Evolutionary conservation across 2,329 filamentous ascomycete species (phyloP).

Genomic region (Curvularia hawaiiensis): DNA sequence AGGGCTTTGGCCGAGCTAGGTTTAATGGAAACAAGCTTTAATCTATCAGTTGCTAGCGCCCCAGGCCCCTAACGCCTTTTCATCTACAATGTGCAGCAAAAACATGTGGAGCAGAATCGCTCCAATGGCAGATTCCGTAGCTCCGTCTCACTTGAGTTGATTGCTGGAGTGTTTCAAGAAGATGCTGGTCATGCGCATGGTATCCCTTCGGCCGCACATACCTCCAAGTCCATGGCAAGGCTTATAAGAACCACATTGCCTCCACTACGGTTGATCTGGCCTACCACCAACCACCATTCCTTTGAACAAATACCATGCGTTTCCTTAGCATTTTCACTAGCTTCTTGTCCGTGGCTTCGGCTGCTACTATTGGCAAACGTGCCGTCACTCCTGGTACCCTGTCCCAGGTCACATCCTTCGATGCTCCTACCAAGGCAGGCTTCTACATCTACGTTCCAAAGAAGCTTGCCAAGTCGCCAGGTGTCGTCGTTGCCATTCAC

Average conservation of each 20-base stretch:
- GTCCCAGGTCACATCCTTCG: slow-evolving; percentile 50
- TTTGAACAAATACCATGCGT: slow-evolving; percentile 26
- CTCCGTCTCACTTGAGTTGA: slow-evolving; percentile 8
- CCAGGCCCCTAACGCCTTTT: background rate
- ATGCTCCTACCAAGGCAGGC: slow-evolving; percentile 51
- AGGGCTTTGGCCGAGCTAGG: slow-evolving; percentile 10
- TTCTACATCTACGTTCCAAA: slow-evolving; percentile 61
- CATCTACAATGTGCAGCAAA: slow-evolving; percentile 8
- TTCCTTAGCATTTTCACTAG: slow-evolving; percentile 27
- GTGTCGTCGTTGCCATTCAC: slow-evolving; percentile 61
- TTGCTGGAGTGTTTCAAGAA: slow-evolving; percentile 10
- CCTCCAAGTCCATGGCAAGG: slow-evolving; percentile 1
- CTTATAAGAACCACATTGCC: slow-evolving; percentile 8
- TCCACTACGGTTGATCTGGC: background rate
- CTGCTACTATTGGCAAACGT: slow-evolving; percentile 31
- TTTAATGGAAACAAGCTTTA: slow-evolving; percentile 16
- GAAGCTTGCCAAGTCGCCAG: slow-evolving; percentile 53
- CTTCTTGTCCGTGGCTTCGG: slow-evolving; percentile 29
- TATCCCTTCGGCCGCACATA: slow-evolving; percentile 13
- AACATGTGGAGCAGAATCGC: slow-evolving; percentile 12
- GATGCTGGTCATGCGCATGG: slow-evolving; percentile 2
- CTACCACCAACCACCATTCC: background rate
- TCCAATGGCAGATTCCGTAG: slow-evolving; percentile 10
- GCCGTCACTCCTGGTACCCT: slow-evolving; percentile 38
- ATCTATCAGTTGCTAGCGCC: slow-evolving; percentile 6